These are phyloP conservation scores for Penicillium parvum DNA, from an alignment of 495 filamentous ascomycete genomes.

Conservation along the genomic window DNA sequence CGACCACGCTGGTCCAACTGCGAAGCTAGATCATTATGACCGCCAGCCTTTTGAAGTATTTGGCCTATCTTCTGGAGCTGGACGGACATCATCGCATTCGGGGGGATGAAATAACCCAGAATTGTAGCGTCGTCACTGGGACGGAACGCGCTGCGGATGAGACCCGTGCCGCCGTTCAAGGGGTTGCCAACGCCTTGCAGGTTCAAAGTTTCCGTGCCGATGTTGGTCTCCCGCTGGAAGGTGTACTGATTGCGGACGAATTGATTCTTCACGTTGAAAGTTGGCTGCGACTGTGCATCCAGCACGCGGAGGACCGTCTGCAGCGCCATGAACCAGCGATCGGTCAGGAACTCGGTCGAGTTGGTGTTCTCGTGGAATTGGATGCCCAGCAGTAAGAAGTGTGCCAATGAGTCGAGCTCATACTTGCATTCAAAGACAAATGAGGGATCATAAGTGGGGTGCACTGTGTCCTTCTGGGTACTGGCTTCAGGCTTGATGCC, in stretches of 20 bases:
- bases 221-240: constrained; percentile 73
- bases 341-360: constrained; percentile 70
- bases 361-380: constrained; percentile 79
- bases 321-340: constrained; percentile 76
- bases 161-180: constrained; percentile 73
- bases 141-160: constrained; percentile 88
- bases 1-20: constrained; percentile 62
- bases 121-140: constrained; percentile 98
- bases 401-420: constrained; percentile 90
- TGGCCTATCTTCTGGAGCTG: constrained; percentile 75
- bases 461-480: constrained; percentile 76
- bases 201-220: constrained; percentile 86
- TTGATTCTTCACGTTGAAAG: constrained; percentile 63
- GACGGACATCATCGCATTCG: constrained; percentile 93
- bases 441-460: constrained; percentile 76
- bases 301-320: constrained; percentile 68
- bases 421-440: constrained; percentile 98
- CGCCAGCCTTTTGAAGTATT: constrained; percentile 58
- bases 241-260: constrained; percentile 75
- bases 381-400: constrained; percentile 82
- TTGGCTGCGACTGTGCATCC: constrained; percentile 71
- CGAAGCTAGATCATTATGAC: constrained; percentile 41
- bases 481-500: constrained; percentile 63
- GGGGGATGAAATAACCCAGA: constrained; percentile 90
- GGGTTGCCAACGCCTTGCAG: constrained; percentile 86